These are phyloP conservation scores for Paraphaeosphaeria sporulosa DNA, from an alignment of 2,329 filamentous ascomycete species.

Conservation along the genomic window DNA sequence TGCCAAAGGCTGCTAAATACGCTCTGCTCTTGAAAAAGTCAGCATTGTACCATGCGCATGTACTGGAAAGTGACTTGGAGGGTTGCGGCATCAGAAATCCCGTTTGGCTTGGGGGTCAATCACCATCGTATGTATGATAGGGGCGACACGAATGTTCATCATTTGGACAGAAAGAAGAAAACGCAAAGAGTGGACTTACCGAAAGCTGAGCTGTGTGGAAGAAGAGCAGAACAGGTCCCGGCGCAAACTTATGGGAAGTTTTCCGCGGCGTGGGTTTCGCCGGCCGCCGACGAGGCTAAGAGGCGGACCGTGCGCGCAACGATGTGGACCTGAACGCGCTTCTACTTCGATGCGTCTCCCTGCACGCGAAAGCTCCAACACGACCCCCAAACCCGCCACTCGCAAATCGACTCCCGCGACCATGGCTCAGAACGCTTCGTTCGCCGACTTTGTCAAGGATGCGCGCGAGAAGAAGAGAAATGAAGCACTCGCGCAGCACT, in stretches of 20 bases:
- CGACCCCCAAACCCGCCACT: not conserved
- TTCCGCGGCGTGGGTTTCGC: slow-evolving; percentile 32
- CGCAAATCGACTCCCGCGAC: slow-evolving; percentile 4
- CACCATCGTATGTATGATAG: slow-evolving; percentile 51
- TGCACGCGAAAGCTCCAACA: slow-evolving; percentile 12
- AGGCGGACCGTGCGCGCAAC: not conserved
- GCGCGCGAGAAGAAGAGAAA: slow-evolving; percentile 73
- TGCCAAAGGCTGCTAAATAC: not conserved
- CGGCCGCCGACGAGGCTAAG: slow-evolving; percentile 15
- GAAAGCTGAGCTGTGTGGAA: slow-evolving; percentile 35
- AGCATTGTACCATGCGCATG: slow-evolving; percentile 24
- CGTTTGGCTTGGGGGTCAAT: slow-evolving; percentile 52
- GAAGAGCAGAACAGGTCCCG: slow-evolving; percentile 22
- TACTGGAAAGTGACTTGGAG: slow-evolving; percentile 10
- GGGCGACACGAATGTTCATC: slow-evolving; percentile 51
- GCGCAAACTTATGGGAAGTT: slow-evolving; percentile 25
- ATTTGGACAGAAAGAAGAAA: slow-evolving; percentile 24
- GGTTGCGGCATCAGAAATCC: slow-evolving; percentile 42
- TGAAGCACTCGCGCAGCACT: slow-evolving; percentile 73
- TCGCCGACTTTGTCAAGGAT: slow-evolving; percentile 44
- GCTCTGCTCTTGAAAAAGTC: slow-evolving; percentile 23
- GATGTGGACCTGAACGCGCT: not conserved
- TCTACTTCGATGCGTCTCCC: slow-evolving; percentile 2
- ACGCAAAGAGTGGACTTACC: slow-evolving; percentile 36
- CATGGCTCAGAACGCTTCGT: slow-evolving; percentile 35